Base-by-base conservation (phyloP, 208 protist genomes). In the Herpetomonas tarakana region DNA sequence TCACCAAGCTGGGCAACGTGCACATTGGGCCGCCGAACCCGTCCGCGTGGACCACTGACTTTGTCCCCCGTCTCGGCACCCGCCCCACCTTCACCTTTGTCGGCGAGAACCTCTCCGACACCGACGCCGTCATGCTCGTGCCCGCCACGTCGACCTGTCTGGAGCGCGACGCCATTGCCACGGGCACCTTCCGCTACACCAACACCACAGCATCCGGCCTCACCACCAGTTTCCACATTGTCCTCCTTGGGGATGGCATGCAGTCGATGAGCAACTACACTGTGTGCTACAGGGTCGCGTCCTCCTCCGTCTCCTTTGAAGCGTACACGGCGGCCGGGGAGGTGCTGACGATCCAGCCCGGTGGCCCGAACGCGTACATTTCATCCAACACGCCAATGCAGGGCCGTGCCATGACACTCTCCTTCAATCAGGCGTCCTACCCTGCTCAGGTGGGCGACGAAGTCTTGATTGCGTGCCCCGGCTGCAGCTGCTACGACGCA, bases 331-430 rank as follows among this genome's bases (percentile, higher is more conserved):
- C 71, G 41, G 86, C 94, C 52, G 28, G 35, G 2, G 62, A 71
- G 16, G 21, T 51, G 51, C 64, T 96, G 25, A 38, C 31, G 2
- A 83, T 96, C 18, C 57, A 76, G 16, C 30, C 83, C 1, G 83
- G 83, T 46, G 85, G 84, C 7, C 85, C 87, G 28, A 55, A 71
- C 2, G 57, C 49, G 2, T 84, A 83, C 22, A 12, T 61, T 18
- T 78, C 83, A 14, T 92, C 72, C 61, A 96, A 96, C 70, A 83
- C 68, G n/a, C 85, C 85, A 26, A 96, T 96, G 87, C 60, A 56
- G 11, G 82, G 83, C 18, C 86, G 91, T 28, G 78, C 91, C 7
- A 90, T 81, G 19, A 72, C 74, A 22, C 52, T 94, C 31, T 70
- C 58, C 9, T 78, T 94, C 59, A 47, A 67, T 12, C 39, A 58